Evolutionary conservation across 2,329 filamentous ascomycete species (phyloP).

Genomic region (Phialophora chinensis): DNA sequence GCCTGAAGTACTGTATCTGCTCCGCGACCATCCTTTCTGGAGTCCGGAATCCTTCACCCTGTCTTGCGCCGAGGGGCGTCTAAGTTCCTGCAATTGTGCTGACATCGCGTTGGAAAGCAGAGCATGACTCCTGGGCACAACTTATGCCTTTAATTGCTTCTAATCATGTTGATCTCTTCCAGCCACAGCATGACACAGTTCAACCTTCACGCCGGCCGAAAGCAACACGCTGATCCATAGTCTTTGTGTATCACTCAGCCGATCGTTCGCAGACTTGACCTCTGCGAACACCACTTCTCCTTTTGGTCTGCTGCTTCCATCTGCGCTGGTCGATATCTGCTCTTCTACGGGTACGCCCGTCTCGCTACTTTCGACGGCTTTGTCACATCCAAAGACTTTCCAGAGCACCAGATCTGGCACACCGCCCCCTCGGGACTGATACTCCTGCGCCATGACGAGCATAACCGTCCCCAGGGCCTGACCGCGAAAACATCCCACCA

Average conservation of each 20-base stretch:
- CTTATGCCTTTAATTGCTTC: not conserved
- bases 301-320: conserved; percentile 49
- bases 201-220: conserved; percentile 82
- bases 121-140: not conserved
- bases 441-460: conserved; percentile 95
- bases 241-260: conserved; percentile 91
- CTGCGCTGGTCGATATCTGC: conserved; percentile 15
- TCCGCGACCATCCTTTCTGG: not conserved
- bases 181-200: conserved; percentile 73
- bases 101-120: not conserved
- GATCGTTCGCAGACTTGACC: conserved; percentile 86
- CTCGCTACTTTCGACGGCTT: conserved; percentile 37
- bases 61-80: too few relatives aligned
- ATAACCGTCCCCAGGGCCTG: conserved; percentile 81
- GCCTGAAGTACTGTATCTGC: not conserved
- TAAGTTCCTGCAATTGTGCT: too few relatives aligned
- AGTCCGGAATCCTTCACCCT: not conserved
- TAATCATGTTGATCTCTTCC: conserved; percentile 37
- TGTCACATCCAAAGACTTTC: conserved; percentile 53
- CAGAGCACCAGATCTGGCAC: conserved; percentile 94
- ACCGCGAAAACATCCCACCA: conserved; percentile 78
- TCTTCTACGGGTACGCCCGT: not conserved
- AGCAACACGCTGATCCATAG: conserved; percentile 96
- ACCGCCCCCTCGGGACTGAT: conserved; percentile 81
- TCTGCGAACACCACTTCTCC: conserved; percentile 76